Conservation (phyloP, 495 filamentous ascomycete species). For the Bacidia rubella region DNA sequence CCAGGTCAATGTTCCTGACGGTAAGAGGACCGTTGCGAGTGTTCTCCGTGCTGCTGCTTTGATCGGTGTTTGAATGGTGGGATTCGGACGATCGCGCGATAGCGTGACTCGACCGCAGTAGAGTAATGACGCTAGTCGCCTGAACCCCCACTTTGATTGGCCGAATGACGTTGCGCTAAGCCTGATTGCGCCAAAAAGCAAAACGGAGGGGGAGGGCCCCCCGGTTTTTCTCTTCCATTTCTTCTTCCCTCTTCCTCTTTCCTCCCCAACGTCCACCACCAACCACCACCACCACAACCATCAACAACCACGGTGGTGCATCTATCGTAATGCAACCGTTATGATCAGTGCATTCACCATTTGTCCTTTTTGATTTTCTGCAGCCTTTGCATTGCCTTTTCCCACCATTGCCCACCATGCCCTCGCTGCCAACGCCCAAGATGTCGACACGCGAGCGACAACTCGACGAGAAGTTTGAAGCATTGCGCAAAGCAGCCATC, state of each 20-base stretch:
- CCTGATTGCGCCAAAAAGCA: slow-evolving; percentile 8
- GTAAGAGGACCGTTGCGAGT: background rate
- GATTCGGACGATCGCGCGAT: background rate
- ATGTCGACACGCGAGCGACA: background rate
- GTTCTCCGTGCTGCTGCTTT: background rate
- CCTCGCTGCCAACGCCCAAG: slow-evolving; percentile 1
- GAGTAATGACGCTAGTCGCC: background rate
- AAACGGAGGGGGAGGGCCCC: slow-evolving; percentile 12
- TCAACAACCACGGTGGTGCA: slow-evolving; percentile 4
- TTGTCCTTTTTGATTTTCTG: background rate
- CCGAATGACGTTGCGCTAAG: slow-evolving; percentile 9
- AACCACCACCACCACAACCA: background rate
- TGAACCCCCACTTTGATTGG: slow-evolving; percentile 8
- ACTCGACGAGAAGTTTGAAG: background rate
- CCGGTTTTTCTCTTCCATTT: slow-evolving; percentile 8
- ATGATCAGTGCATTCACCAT: background rate
- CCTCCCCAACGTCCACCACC: background rate
- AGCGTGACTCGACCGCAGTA: background rate
- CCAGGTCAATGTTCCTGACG: too few species aligned
- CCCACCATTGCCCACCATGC: slow-evolving; percentile 8
- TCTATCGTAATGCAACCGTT: background rate
- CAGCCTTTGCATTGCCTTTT: background rate
- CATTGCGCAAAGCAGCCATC: background rate
- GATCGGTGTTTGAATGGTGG: background rate
- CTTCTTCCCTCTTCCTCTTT: slow-evolving; percentile 8